These are phyloP conservation scores for Neurospora sp. DNA, from an alignment of 2,329 filamentous ascomycete species.

Conservation along the genomic window DNA sequence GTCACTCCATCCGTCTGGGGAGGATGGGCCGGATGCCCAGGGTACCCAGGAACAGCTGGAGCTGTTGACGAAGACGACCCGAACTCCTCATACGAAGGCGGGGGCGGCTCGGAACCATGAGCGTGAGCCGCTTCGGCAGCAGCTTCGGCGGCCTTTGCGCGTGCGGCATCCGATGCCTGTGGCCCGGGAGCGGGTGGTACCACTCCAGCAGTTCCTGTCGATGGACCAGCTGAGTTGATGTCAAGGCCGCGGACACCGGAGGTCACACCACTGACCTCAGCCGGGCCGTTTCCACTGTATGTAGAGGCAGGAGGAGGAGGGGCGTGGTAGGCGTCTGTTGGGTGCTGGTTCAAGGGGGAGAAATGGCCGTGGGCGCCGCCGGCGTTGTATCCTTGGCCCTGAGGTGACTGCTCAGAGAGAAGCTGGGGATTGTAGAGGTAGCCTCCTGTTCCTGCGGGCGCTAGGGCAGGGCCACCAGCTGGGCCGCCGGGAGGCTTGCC, in stretches of 20 bases:
- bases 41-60: background rate
- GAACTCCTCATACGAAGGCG: constrained; percentile 18
- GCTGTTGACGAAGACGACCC: background rate
- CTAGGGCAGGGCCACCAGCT: background rate
- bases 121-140: constrained; percentile 16
- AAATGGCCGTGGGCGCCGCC: background rate
- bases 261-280: background rate
- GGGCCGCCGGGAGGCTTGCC: background rate
- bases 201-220: background rate
- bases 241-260: constrained; percentile 8
- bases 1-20: background rate
- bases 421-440: background rate
- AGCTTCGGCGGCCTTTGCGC: constrained; percentile 18
- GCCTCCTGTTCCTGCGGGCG: background rate
- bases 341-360: background rate
- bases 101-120: constrained; percentile 10
- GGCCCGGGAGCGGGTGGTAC: background rate
- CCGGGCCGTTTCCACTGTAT: too few species aligned
- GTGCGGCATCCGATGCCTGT: constrained; percentile 4
- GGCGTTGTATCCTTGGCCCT: background rate
- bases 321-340: background rate
- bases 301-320: constrained; percentile 2
- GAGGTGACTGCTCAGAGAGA: background rate
- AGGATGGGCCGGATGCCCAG: background rate
- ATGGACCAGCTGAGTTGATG: constrained; percentile 2